phyloP scores from a whole-genome alignment of 108 stramenopile genomes.

The Discostella pseudostelligera region DNA sequence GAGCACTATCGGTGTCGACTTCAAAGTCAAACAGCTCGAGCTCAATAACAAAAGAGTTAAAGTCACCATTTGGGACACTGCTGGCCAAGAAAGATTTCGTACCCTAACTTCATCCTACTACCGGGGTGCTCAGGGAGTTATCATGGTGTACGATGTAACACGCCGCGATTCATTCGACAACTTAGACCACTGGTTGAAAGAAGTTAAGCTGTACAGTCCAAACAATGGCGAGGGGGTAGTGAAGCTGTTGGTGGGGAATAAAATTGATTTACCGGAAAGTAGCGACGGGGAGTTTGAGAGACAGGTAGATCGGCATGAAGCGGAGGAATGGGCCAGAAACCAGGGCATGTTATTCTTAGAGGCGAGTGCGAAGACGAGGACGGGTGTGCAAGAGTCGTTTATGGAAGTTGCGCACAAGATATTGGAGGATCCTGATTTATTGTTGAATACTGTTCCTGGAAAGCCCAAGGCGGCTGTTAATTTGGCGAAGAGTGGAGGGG shows the following conservation, averaged over 20 bases:
- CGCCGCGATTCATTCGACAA: conserved; percentile 98
- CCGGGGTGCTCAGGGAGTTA: conserved; percentile 98
- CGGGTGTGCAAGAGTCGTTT: conserved; percentile 91
- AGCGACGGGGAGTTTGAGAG: conserved; percentile 45
- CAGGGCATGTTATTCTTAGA: conserved; percentile 97
- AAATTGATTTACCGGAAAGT: conserved; percentile 80
- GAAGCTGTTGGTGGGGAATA: conserved; percentile 97
- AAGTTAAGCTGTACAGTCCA: conserved; percentile 93
- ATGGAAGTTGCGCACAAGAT: conserved; percentile 97
- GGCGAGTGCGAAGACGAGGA: conserved; percentile 92
- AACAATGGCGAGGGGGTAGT: conserved; percentile 95
- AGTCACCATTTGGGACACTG: conserved; percentile 96
- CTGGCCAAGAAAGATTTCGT: conserved; percentile 98
- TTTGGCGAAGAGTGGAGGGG: conserved; percentile 30
- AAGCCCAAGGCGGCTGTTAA: conserved; percentile 59
- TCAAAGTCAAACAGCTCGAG: conserved; percentile 92
- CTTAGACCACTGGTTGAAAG: conserved; percentile 96
- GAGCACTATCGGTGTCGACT: conserved; percentile 96
- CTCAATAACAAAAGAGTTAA: conserved; percentile 89
- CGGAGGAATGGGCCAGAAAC: conserved; percentile 92
- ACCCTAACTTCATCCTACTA: conserved; percentile 98
- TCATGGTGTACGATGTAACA: conserved; percentile 98
- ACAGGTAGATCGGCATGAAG: conserved; percentile 78
- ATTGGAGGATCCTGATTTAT: conserved; percentile 91
- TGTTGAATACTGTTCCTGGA: conserved; percentile 90